phyloP scores from a whole-genome alignment of 768 basidiomycete species.

The Solioccasus polychromus region DNA sequence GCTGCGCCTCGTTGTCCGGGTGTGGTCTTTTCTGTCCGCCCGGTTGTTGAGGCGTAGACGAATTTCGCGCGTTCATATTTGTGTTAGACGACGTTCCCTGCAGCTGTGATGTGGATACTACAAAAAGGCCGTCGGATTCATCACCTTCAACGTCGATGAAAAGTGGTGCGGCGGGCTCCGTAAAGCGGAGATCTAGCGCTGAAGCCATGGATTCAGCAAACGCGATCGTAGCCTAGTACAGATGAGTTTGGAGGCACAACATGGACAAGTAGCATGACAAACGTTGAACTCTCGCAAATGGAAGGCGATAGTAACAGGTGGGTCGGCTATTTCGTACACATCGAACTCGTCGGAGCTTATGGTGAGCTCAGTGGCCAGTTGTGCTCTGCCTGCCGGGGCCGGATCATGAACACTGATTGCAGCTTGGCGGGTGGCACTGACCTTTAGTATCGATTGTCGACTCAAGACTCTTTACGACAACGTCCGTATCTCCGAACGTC shows the following conservation, averaged over 20 bases:
- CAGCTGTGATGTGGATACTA: slow-evolving; percentile 73
- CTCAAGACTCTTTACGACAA: slow-evolving; percentile 66
- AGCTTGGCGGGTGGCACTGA: slow-evolving; percentile 20
- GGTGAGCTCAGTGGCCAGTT: slow-evolving; percentile 71
- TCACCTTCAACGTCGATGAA: slow-evolving; percentile 76
- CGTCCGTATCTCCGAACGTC: slow-evolving; percentile 70
- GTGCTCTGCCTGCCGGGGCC: slow-evolving; percentile 49
- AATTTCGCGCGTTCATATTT: slow-evolving; percentile 9
- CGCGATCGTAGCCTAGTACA: slow-evolving; percentile 68
- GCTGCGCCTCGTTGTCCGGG: slow-evolving; percentile 21
- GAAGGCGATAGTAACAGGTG: slow-evolving; percentile 70
- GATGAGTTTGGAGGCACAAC: background rate
- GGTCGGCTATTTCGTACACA: slow-evolving; percentile 59
- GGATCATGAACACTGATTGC: background rate
- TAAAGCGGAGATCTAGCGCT: slow-evolving; percentile 70
- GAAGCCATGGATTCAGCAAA: slow-evolving; percentile 72
- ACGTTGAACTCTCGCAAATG: slow-evolving; percentile 86
- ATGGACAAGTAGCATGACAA: slow-evolving; percentile 11
- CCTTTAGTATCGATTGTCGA: slow-evolving; percentile 65
- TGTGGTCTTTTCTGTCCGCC: slow-evolving; percentile 22
- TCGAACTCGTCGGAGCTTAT: slow-evolving; percentile 83
- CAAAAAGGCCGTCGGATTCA: slow-evolving; percentile 61
- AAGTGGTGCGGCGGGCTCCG: slow-evolving; percentile 69
- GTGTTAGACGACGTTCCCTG: slow-evolving; percentile 31
- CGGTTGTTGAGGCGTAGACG: slow-evolving; percentile 16